Evolutionary conservation across 192 early-diverging fungal genomes (phyloP), one percentile per base, ranked within the genome.

Genomic region (Coemansia umbellata): DNA sequence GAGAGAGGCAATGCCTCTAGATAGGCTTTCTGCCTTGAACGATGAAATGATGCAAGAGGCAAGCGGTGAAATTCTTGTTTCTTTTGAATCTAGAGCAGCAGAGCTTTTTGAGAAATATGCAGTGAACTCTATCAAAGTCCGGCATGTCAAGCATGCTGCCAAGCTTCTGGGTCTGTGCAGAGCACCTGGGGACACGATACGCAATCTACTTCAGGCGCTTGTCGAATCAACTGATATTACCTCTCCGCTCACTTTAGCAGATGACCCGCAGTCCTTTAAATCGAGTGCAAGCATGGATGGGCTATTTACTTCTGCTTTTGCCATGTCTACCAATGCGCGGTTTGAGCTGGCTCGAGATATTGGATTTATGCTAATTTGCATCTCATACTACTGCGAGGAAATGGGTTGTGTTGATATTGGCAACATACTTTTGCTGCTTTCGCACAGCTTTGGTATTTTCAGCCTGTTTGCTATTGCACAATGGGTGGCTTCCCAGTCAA

Each of bases 211-310:
- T 8, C 59, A 54, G 8, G 53, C 48, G 33, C 43, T 78, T 24
- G 58, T 36, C 31, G 56, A 55, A 30, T 59, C 61, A 4, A 26
- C 59, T 9, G 53, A 43, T 17, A 10, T 31, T 2, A 36, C 30
- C 11, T 27, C 26, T 32, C 41, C 31, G 39, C 15, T 56, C 13
- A 55, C 59, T 7, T 28, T 23, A 5, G 36, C 19, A 0, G 45
- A 45, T 13, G 60, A 51, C 9, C 40, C 31, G 15, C 60, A 55
- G 35, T 50, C 53, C 44, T 63, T 66, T 31, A 53, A 52, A 8
- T 55, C 68, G 10, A 78, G 74, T 36, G 55, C 53, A n/a, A 60
- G 54, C 32, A 78, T 78, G 74, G 69, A 66, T 18, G 74, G 69
- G 2, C 37, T 67, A 47, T 63, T 66, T 35, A 53, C 31, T 0